Conservation (phyloP, 257 asterid genomes). For the Solanum chiquidenum region DNA sequence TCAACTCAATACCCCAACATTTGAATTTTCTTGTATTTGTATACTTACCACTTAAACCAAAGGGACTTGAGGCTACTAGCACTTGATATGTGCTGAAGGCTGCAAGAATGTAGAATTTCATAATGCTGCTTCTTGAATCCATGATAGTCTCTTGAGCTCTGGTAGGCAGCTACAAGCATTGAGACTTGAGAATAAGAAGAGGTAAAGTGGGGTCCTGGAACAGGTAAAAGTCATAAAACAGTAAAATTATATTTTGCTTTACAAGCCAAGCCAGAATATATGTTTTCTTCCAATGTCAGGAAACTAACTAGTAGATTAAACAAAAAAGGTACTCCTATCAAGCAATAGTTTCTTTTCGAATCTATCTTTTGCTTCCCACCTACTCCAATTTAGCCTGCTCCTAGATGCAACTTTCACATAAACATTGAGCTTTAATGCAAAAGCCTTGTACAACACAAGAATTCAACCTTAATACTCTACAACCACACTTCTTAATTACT, state of each 20-base stretch:
- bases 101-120: background rate
- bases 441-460: background rate
- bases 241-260: background rate
- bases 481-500: background rate
- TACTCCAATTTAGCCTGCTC: background rate
- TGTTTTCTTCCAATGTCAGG: slow-evolving; percentile 1
- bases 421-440: background rate
- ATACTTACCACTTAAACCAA: background rate
- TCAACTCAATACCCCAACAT: background rate
- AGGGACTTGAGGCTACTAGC: background rate
- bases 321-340: background rate
- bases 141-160: background rate
- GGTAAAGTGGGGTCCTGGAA: background rate
- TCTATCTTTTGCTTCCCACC: background rate
- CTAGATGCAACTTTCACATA: background rate
- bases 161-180: background rate
- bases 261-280: background rate
- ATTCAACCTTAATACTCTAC: background rate
- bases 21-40: background rate
- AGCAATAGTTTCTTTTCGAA: background rate
- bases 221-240: background rate
- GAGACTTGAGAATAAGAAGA: background rate
- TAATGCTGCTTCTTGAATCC: background rate
- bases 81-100: background rate
- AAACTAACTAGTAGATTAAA: background rate